Conservation (phyloP, 2,329 filamentous ascomycete species). For the Aureobasidium melanogenum region DNA sequence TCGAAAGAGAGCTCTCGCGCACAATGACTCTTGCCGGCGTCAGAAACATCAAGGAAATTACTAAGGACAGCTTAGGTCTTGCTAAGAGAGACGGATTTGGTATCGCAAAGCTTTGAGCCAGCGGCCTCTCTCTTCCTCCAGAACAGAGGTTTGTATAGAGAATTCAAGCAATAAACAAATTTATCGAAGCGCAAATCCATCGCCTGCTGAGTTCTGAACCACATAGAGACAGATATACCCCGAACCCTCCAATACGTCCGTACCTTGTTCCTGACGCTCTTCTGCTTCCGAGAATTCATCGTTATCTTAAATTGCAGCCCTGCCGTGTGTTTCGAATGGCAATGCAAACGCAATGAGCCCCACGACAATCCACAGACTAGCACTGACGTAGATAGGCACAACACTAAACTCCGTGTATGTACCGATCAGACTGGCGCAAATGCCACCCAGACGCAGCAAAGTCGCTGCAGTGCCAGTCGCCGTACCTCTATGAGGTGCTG, state of each 20-base stretch:
- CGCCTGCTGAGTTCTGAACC: too few species aligned
- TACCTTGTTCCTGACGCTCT: too few species aligned
- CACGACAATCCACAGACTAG: neutral
- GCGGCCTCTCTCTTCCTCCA: neutral
- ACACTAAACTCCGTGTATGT: neutral
- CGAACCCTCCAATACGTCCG: too few species aligned
- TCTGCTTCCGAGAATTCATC: too few species aligned
- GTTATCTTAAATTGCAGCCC: neutral
- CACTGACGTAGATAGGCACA: neutral
- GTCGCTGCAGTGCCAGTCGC: constrained; percentile 65
- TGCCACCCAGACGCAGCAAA: constrained; percentile 57
- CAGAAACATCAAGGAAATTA: constrained; percentile 16
- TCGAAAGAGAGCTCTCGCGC: constrained; percentile 15
- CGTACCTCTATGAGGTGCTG: constrained; percentile 60
- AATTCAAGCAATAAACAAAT: too few species aligned
- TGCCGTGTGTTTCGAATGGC: neutral
- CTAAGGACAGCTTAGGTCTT: constrained; percentile 15
- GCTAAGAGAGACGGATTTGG: constrained; percentile 17
- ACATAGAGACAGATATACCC: too few species aligned
- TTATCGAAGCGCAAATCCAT: too few species aligned
- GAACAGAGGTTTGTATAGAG: too few species aligned
- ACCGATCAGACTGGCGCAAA: constrained; percentile 29
- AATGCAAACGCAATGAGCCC: neutral
- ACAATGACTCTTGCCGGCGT: constrained; percentile 20
- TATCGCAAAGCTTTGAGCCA: constrained; percentile 10